phyloP scores from a whole-genome alignment of 2,329 filamentous ascomycete species.

The Fusarium papillatum region DNA sequence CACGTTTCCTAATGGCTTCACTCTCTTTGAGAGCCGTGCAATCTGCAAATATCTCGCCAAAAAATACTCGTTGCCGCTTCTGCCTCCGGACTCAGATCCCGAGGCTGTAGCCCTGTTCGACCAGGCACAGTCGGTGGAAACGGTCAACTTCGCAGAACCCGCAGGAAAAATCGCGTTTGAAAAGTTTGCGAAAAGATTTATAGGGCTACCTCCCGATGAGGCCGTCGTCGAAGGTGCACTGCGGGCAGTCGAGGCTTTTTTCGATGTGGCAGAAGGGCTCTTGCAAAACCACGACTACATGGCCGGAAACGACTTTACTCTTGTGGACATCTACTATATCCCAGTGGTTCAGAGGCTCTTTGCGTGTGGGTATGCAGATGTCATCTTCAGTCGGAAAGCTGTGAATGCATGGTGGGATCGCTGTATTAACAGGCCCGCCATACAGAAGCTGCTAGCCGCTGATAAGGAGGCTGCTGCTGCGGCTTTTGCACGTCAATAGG shows the following conservation, averaged over 20 bases:
- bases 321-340: slow-evolving; percentile 63
- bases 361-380: slow-evolving; percentile 53
- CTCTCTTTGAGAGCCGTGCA: slow-evolving; percentile 60
- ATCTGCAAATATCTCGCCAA: slow-evolving; percentile 61
- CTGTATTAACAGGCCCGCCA: slow-evolving; percentile 51
- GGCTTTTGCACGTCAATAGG: not conserved
- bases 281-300: slow-evolving; percentile 57
- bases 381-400: slow-evolving; percentile 51
- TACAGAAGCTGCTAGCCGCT: slow-evolving; percentile 50
- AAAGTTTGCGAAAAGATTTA: slow-evolving; percentile 59
- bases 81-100: slow-evolving; percentile 53
- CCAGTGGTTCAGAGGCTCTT: slow-evolving; percentile 58
- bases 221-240: slow-evolving; percentile 53
- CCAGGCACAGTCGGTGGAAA: slow-evolving; percentile 57
- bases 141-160: slow-evolving; percentile 58
- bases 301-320: slow-evolving; percentile 58
- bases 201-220: slow-evolving; percentile 57
- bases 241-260: slow-evolving; percentile 54
- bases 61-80: slow-evolving; percentile 60
- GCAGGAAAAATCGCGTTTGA: slow-evolving; percentile 59
- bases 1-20: slow-evolving; percentile 55
- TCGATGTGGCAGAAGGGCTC: slow-evolving; percentile 57
- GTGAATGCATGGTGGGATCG: slow-evolving; percentile 59
- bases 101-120: slow-evolving; percentile 58
- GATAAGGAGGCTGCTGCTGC: slow-evolving; percentile 48